Conservation (phyloP, 345 rosid genomes). For the Eucalyptus sp. region DNA sequence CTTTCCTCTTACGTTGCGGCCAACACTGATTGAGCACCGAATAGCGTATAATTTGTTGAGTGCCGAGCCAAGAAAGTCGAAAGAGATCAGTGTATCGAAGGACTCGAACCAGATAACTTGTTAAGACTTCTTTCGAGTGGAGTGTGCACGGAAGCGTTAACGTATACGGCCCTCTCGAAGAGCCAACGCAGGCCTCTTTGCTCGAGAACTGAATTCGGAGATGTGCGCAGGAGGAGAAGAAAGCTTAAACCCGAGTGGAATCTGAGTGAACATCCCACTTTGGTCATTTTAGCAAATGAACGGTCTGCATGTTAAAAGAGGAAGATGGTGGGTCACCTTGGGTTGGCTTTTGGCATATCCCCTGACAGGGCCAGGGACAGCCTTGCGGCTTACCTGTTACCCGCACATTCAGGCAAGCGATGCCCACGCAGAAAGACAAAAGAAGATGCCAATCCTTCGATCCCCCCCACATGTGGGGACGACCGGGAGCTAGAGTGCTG, state of each 20-base stretch:
- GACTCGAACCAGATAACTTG: neutral
- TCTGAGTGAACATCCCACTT: neutral
- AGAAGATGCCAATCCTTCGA: neutral
- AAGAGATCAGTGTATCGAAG: neutral
- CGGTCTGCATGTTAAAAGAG: neutral
- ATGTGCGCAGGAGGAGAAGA: neutral
- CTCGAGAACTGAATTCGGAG: neutral
- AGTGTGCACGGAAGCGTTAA: neutral
- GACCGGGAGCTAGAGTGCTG: neutral
- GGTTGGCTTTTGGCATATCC: neutral
- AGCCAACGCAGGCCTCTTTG: neutral
- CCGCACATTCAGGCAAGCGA: neutral
- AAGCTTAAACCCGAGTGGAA: neutral
- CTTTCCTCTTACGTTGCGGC: neutral
- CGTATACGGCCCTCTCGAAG: neutral
- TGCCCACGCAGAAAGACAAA: neutral
- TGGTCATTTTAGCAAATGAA: neutral
- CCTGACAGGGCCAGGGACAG: neutral
- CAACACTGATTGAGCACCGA: neutral
- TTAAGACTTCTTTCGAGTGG: neutral
- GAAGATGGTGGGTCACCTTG: neutral
- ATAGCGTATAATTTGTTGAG: neutral
- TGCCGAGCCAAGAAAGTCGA: neutral
- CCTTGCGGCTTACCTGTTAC: neutral
- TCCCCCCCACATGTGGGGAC: neutral